Base-by-base conservation (phyloP, 257 asterid species). In the Fraxinus pennsylvanica region DNA sequence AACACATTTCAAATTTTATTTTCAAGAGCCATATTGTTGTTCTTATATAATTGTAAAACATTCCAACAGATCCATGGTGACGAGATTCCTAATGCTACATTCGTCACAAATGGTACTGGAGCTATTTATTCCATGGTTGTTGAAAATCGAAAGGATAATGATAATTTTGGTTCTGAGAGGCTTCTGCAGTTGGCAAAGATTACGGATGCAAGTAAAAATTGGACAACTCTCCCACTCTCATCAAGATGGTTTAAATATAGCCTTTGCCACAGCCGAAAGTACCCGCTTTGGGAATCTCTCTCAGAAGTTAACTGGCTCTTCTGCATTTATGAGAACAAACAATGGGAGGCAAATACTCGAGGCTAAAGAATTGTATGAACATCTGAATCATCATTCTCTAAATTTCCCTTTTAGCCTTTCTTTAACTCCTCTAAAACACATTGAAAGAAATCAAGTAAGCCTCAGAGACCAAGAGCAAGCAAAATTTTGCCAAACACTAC, bases 351-450 rank as follows among this genome's bases (percentile, higher is more conserved):
- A 83, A 21, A 87, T 85, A 78, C 92, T 84, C 81, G 92, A 89
- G 69, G 83, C 82, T 72, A 88, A 87, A 81, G 92, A 87, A 77
- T 74, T 83, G 83, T 80, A 68, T 45, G 97, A 93, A 66, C 70
- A 94, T 65, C 80, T 79, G 36, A 75, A 89, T 79, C 94, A 85
- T 69, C 90, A 93, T 7, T 84, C 96, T 57, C 84, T 89, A 25
- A 90, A 81, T 73, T 92, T 91, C 87, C 83, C 92, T 3, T 76
- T 90, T 84, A 81, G 87, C 78, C 79, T 91, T 74, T 88, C 91
- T 45, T 45, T 25, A 25, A 25, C 27, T 25, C 0, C 88, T 83
- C 70, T 94, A 39, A 88, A 80, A 82, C 72, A 85, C 10, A 68
- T 78, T 25, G 99, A 95, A 82, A 96, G 87, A 72, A 81, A 82